Conservation (phyloP, 2,329 filamentous ascomycete species). For the Rutstroemia sydowiana region DNA sequence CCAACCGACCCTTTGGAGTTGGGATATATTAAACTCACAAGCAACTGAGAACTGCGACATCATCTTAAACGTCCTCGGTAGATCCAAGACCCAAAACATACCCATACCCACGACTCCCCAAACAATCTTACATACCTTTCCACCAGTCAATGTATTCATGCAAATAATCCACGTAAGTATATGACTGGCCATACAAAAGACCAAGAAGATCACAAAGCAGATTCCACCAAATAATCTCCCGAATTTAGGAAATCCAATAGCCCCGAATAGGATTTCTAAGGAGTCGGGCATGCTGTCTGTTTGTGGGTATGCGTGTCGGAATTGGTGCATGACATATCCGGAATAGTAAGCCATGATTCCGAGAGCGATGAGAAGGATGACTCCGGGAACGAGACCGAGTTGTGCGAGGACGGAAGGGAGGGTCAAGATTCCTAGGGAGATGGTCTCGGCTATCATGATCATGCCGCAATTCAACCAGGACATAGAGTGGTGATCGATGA, state of each 20-base stretch:
- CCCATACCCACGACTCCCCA: conserved; percentile 45
- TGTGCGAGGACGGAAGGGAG: conserved; percentile 6
- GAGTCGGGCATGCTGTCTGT: conserved; percentile 26
- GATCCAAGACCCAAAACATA: conserved; percentile 42
- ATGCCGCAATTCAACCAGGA: conserved; percentile 5
- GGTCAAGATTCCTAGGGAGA: conserved; percentile 8
- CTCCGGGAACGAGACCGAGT: conserved; percentile 10
- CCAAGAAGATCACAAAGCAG: conserved; percentile 44
- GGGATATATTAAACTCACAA: conserved; percentile 31
- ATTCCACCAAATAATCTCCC: conserved; percentile 41
- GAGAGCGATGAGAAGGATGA: conserved; percentile 45
- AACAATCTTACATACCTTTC: conserved; percentile 47
- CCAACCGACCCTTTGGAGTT: not conserved
- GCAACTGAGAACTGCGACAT: conserved; percentile 46
- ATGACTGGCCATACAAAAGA: conserved; percentile 55
- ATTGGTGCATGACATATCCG: conserved; percentile 51
- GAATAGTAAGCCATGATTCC: conserved; percentile 51
- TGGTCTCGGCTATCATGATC: conserved; percentile 10
- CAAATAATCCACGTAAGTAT: conserved; percentile 51
- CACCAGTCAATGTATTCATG: conserved; percentile 47
- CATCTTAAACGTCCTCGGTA: conserved; percentile 50
- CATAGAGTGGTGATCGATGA: not conserved
- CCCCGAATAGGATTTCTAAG: not conserved
- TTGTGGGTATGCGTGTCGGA: conserved; percentile 45
- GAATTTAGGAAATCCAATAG: not conserved